Percentiles rank a stretch among this genome's conserved stretches.
phyloP scores from a whole-genome alignment of 805 yeast species.

The Tetrapisispora iriomotensis region DNA sequence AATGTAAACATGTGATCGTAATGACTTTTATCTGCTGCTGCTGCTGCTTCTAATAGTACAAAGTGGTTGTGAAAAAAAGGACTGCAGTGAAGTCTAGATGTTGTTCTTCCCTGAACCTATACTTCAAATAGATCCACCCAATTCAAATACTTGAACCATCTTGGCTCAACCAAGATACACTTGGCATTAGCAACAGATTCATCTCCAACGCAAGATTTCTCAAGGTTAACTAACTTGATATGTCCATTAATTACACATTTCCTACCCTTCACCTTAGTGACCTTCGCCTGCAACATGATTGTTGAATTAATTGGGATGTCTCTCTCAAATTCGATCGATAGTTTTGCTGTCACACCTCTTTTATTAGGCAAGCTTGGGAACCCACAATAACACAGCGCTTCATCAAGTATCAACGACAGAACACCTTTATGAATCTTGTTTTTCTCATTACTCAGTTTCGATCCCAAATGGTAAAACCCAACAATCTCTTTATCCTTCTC shows the following conservation, averaged over 20 bases:
- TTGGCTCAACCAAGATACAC: conserved; percentile 76
- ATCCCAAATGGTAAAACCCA: conserved; percentile 65
- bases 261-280: conserved; percentile 59
- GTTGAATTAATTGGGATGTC: conserved; percentile 47
- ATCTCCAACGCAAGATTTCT: conserved; percentile 3
- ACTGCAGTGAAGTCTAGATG: no score
- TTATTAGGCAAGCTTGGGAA: conserved; percentile 70
- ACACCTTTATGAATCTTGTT: conserved; percentile 78
- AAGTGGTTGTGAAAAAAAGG: no score
- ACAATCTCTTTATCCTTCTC: conserved; percentile 41
- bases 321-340: conserved; percentile 49
- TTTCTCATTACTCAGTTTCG: conserved; percentile 51
- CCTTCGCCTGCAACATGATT: conserved; percentile 58
- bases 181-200: conserved; percentile 45
- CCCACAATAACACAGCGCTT: conserved; percentile 77
- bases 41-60: no score
- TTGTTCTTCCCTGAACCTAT: no score
- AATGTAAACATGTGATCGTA: no score
- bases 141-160: conserved; percentile 66
- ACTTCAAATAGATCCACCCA: conserved; percentile 36
- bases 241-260: conserved; percentile 76
- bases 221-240: conserved; percentile 17
- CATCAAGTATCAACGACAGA: conserved; percentile 71
- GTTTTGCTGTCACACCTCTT: conserved; percentile 81
- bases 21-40: no score